Percentiles rank a stretch among this genome's conserved stretches.
Conservation (phyloP, 495 filamentous ascomycete species). For the Daldinia vernicosa region DNA sequence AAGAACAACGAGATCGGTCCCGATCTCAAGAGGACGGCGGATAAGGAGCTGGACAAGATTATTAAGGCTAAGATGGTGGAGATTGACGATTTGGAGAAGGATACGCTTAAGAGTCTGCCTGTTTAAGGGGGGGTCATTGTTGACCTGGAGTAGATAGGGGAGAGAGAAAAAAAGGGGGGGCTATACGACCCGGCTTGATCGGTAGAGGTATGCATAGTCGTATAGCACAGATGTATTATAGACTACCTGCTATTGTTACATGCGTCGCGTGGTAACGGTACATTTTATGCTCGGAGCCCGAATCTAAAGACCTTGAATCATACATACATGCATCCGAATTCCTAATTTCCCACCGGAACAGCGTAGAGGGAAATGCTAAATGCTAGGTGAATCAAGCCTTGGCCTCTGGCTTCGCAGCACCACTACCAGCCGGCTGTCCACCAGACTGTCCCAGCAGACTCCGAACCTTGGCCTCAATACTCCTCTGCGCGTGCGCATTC, state of each 20-base stretch:
- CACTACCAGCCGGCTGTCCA: constrained; percentile 1
- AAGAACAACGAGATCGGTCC: constrained; percentile 65
- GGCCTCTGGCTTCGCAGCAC: not conserved
- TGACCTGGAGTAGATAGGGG: not conserved
- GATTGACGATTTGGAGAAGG: constrained; percentile 74
- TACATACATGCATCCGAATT: not conserved
- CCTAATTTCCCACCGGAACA: not conserved
- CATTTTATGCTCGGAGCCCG: constrained; percentile 21
- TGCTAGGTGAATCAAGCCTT: constrained; percentile 6
- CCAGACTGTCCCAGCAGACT: constrained; percentile 38
- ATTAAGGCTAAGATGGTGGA: constrained; percentile 73
- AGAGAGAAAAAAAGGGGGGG: too few species aligned
- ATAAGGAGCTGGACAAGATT: constrained; percentile 76
- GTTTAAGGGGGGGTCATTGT: constrained; percentile 52
- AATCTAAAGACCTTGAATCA: constrained; percentile 4
- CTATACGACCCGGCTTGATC: not conserved
- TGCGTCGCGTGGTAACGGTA: constrained; percentile 24
- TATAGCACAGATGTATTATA: constrained; percentile 8
- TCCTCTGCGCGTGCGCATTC: constrained; percentile 42
- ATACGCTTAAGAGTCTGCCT: constrained; percentile 41
- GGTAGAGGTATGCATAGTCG: not conserved
- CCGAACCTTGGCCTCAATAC: constrained; percentile 49
- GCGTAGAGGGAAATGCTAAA: not conserved
- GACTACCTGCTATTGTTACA: constrained; percentile 28
- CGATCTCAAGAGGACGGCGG: constrained; percentile 74